Evolutionary conservation across 352 stramenopile species (phyloP), one percentile per base, ranked within the genome.

Genomic region (Globisporangium nodosum): DNA sequence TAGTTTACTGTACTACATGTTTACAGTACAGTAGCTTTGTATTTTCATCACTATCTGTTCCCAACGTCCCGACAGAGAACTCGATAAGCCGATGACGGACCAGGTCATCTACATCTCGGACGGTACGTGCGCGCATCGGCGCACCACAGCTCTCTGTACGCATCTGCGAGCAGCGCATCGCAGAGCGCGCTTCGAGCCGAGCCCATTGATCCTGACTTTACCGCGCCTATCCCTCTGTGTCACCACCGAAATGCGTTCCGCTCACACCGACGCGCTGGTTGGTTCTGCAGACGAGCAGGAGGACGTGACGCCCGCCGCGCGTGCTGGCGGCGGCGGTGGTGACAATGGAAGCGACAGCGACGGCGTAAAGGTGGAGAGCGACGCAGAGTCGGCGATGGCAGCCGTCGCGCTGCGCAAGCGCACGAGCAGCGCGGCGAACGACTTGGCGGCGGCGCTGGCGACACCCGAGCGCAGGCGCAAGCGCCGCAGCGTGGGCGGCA

Each of bases 81-180:
- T 30, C 30, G 42, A 15, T 1, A 42, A 21, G 31, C 6, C 20
- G 1, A 64, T 64, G 57, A 49, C 51, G 40, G 63, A 68, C 58
- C 43, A 73, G 3, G 68, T 81, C 27, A 73, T 81, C 56, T 65
- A 72, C 63, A 78, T 83, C 63, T 83, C 76, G 39, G 73, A 85
- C 45, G 71, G 76, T 83, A 56, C 48, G 68, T 65, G 42, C 15
- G 16, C 12, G 35, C 13, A 3, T 7, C 40, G 2, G 7, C 13
- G 16, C 21, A 21, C 16, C 15, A 21, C 11, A 8, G 3, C 9
- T 2, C 18, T 50, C 35, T 1, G 24, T 3, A n/a, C 49, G 27
- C 5, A 15, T 12, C 47, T 11, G 21, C 47, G 20, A 51, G 21
- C 21, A 51, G 47, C 21, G 20, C 47, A 18, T 5, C 31, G 11